Evolutionary conservation across 1,284 basidiomycete species (phyloP).

Genomic region (Cryptococcus neoformans): DNA sequence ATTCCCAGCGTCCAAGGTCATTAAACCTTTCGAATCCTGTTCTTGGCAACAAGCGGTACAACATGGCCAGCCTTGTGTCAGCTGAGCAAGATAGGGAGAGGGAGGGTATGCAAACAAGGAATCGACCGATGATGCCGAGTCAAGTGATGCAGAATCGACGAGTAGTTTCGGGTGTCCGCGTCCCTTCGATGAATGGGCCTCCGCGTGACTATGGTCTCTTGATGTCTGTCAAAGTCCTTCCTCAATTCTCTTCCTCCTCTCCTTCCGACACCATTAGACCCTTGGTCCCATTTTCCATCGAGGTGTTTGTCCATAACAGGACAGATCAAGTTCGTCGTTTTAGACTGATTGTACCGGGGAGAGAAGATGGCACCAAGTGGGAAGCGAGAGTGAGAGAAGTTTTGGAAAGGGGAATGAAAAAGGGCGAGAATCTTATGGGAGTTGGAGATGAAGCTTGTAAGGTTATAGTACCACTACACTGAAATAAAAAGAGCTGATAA

Average conservation of each 20-base stretch:
- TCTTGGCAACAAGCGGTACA: slow-evolving; percentile 49
- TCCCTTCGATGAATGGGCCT: neutral
- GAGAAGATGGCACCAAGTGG: slow-evolving; percentile 36
- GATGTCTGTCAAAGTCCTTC: slow-evolving; percentile 67
- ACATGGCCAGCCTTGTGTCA: slow-evolving; percentile 34
- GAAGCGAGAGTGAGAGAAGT: slow-evolving; percentile 29
- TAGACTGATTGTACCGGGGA: slow-evolving; percentile 66
- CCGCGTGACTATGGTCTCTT: slow-evolving; percentile 52
- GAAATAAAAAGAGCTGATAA: slow-evolving; percentile 3
- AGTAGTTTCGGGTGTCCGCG: neutral
- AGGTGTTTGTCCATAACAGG: slow-evolving; percentile 85
- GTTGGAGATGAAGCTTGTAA: slow-evolving; percentile 27
- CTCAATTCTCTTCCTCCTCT: slow-evolving; percentile 15
- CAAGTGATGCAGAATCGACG: slow-evolving; percentile 14
- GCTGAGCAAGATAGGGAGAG: neutral
- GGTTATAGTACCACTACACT: neutral
- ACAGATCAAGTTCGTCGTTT: slow-evolving; percentile 72
- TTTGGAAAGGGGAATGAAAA: slow-evolving; percentile 15
- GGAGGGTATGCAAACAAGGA: neutral
- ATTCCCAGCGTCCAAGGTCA: too few relatives aligned
- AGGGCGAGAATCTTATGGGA: slow-evolving; percentile 17
- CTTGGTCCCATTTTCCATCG: slow-evolving; percentile 71
- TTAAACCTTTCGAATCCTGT: slow-evolving; percentile 27
- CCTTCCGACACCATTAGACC: slow-evolving; percentile 54
- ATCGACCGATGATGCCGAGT: slow-evolving; percentile 17